These are phyloP conservation scores for Pterocarpus santalinus DNA, from an alignment of 306 rosid genomes.

Conservation along the genomic window DNA sequence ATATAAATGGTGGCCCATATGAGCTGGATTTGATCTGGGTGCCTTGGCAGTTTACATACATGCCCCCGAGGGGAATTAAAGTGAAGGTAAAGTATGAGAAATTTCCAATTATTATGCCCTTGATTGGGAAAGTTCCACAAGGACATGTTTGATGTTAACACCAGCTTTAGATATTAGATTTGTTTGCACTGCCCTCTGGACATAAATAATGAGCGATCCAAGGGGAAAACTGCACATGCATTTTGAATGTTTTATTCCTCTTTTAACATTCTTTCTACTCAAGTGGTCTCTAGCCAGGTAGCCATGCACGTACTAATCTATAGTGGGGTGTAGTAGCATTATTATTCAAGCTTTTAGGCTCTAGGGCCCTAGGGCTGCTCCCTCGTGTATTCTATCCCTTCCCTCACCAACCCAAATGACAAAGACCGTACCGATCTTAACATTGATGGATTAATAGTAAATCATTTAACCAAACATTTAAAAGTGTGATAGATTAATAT, in stretches of 20 bases:
- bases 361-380: background rate
- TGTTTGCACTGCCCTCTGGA: constrained; percentile 33
- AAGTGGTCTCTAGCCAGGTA: constrained; percentile 10
- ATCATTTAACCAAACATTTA: background rate
- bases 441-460: no score
- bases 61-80: background rate
- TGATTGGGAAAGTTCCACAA: constrained; percentile 2
- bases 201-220: constrained; percentile 47
- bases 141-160: constrained; percentile 20
- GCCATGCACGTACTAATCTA: constrained; percentile 7
- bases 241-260: constrained; percentile 10
- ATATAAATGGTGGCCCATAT: constrained; percentile 39
- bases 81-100: background rate
- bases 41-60: background rate
- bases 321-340: background rate
- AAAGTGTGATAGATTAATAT: background rate
- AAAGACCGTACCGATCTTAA: background rate
- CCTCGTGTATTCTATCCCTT: background rate
- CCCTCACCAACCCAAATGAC: background rate
- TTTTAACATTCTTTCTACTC: background rate
- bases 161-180: constrained; percentile 41
- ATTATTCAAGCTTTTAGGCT: background rate
- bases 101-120: constrained; percentile 12
- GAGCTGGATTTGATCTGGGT: constrained; percentile 47
- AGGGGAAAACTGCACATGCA: constrained; percentile 43